Evolutionary conservation across 176 grass and related monocot genomes (phyloP).

Genomic region (Echinochloa phyllopogon): DNA sequence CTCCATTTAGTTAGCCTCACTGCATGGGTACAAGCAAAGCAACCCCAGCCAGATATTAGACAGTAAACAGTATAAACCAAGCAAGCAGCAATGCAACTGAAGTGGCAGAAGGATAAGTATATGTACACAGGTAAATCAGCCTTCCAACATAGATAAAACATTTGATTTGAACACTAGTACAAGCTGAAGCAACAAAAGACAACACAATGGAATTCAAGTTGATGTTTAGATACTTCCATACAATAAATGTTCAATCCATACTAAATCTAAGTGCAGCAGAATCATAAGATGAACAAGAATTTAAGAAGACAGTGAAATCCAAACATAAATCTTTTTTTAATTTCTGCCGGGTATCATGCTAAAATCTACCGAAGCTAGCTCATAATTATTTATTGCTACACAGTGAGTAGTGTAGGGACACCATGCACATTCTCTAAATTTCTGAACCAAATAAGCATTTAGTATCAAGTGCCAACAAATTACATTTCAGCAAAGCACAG

Average conservation of each 20-base stretch:
- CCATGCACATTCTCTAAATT: not conserved
- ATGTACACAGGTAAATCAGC: not conserved
- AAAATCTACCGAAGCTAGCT: not conserved
- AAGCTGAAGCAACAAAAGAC: not conserved
- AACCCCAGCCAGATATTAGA: not conserved
- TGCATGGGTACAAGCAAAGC: constrained; percentile 14
- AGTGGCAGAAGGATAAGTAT: not conserved
- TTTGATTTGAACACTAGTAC: not conserved
- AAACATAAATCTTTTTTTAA: not conserved
- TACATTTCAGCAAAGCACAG: not conserved
- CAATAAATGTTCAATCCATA: not conserved
- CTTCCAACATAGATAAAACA: not conserved
- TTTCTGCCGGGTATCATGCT: not conserved
- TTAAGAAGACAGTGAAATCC: not conserved
- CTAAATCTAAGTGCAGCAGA: not conserved
- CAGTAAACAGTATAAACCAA: not conserved
- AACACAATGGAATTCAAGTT: not conserved
- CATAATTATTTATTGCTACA: not conserved
- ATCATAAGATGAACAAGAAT: not conserved
- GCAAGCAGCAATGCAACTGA: not conserved
- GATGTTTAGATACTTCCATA: not conserved
- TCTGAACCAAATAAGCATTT: not conserved
- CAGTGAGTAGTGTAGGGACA: not conserved
- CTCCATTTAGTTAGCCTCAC: constrained; percentile 46
- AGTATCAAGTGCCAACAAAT: not conserved